These are phyloP conservation scores for Teunomyces stri DNA, from an alignment of 805 yeast genomes.

Conservation along the genomic window DNA sequence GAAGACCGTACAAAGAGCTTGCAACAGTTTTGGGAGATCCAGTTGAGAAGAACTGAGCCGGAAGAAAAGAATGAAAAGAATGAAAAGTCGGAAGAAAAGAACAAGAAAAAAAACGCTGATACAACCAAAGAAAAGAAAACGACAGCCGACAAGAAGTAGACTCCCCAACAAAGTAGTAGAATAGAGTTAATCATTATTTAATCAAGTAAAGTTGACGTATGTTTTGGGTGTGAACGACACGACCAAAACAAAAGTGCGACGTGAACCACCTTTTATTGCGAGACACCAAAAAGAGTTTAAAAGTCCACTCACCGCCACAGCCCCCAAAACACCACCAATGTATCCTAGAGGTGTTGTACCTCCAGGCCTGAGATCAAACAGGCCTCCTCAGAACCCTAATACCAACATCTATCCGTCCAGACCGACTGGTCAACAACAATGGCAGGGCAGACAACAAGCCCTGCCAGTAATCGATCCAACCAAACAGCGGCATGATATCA, in stretches of 20 bases:
- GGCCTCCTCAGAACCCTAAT: slow-evolving; percentile 4
- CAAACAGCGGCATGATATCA: slow-evolving; percentile 10
- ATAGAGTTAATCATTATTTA: not conserved
- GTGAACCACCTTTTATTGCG: not conserved
- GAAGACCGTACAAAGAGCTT: slow-evolving; percentile 36
- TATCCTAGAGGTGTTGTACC: slow-evolving; percentile 1
- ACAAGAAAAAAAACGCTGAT: slow-evolving; percentile 1
- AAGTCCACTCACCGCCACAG: slow-evolving; percentile 1
- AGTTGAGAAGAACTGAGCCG: slow-evolving; percentile 9
- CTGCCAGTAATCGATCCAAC: slow-evolving; percentile 5
- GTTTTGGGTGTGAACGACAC: not conserved
- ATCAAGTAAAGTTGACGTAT: too few relatives aligned
- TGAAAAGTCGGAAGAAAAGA: slow-evolving; percentile 1
- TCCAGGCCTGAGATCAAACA: not conserved
- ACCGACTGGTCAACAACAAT: not conserved
- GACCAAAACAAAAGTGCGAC: slow-evolving; percentile 4
- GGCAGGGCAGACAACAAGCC: not conserved
- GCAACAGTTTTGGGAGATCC: slow-evolving; percentile 35
- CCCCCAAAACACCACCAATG: not conserved
- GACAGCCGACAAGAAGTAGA: not conserved
- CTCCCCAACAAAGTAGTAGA: not conserved
- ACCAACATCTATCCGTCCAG: not conserved
- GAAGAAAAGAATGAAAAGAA: slow-evolving; percentile 5
- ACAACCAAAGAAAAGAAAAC: slow-evolving; percentile 4
- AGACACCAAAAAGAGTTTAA: not conserved